Percentiles rank a stretch among this genome's conserved stretches.
Evolutionary conservation across 2,329 filamentous ascomycete genomes (phyloP).

Genomic region (Ascochyta fabae): DNA sequence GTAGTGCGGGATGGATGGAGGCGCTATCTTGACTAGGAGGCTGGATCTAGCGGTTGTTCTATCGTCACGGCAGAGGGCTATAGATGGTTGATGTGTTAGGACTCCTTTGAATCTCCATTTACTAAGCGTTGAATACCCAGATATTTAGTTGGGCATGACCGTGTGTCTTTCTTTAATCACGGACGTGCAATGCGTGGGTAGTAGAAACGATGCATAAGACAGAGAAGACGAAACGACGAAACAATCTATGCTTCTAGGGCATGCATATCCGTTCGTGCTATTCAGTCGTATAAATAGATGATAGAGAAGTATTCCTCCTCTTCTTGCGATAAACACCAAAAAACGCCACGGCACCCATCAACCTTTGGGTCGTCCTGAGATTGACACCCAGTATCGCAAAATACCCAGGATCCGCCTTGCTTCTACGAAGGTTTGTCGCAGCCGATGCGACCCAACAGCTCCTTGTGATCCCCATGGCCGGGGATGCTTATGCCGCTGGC

Average conservation of each 20-base stretch:
- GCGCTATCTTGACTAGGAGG: conserved; percentile 64
- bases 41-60: not conserved
- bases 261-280: conserved; percentile 6
- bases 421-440: conserved; percentile 70
- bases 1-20: conserved; percentile 82
- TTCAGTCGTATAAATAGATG: conserved; percentile 2
- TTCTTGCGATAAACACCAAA: not conserved
- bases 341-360: conserved; percentile 5
- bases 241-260: conserved; percentile 17
- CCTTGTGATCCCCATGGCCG: conserved; percentile 78
- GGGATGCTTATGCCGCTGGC: conserved; percentile 65
- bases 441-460: conserved; percentile 79
- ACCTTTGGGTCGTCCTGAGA: conserved; percentile 5
- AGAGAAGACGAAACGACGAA: not conserved
- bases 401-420: not conserved
- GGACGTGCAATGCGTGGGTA: not conserved
- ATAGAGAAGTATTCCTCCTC: conserved; percentile 8
- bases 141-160: not conserved
- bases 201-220: not conserved
- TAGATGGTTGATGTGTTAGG: not conserved
- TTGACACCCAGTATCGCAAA: conserved; percentile 1
- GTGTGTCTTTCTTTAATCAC: not conserved
- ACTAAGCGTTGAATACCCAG: not conserved
- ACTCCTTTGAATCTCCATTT: not conserved
- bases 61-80: not conserved